Evolutionary conservation across 331 rosid genomes (phyloP), one percentile per base, ranked within the genome.

Genomic region (Cucumis variabilis): DNA sequence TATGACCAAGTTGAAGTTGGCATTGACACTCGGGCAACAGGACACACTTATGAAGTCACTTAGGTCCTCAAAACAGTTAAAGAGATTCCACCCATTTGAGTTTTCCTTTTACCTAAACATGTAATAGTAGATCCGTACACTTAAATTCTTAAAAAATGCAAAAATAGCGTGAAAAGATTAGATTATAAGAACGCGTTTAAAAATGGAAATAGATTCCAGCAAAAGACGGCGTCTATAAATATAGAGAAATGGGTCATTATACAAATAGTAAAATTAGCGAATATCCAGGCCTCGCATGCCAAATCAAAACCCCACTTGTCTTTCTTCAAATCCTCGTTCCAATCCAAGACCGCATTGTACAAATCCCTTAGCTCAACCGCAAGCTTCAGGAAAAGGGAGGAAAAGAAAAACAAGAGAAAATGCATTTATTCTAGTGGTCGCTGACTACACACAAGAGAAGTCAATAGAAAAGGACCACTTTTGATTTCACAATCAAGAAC

Each of bases 401-500:
- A 67, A n/a, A 67, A 16, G 30, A 16, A 25, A 70, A 70, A 70
- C 55, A 76, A 23, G 21, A 48, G 9, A 78, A 27, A 55, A 55
- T 80, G 19, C 70, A 80, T 16, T 53, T 11, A 63, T 37, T 65
- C 9, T 6, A 27, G 1, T 13, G 24, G 44, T 78, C 24, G 44
- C 24, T 78, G 41, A 62, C 16, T 51, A 16, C 11, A 23, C 15
- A 51, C 33, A 75, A 53, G 24, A 51, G 10, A n/a, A 79, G 84
- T 51, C 44, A 53, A 77, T 23, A 81, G 66, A 60, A 58, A 58
- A 81, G 46, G 24, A 25, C 66, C 84, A 53, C n/a, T 25, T 53
- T 79, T 79, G 24, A 79, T 79, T 79, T 79, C 83, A 27, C 14
- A 53, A 23, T 53, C 25, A 79, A 44, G 55, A 79, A 79, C 17